Conservation (phyloP, 2,329 filamentous ascomycete species). For the Hymenoscyphus repandus region DNA sequence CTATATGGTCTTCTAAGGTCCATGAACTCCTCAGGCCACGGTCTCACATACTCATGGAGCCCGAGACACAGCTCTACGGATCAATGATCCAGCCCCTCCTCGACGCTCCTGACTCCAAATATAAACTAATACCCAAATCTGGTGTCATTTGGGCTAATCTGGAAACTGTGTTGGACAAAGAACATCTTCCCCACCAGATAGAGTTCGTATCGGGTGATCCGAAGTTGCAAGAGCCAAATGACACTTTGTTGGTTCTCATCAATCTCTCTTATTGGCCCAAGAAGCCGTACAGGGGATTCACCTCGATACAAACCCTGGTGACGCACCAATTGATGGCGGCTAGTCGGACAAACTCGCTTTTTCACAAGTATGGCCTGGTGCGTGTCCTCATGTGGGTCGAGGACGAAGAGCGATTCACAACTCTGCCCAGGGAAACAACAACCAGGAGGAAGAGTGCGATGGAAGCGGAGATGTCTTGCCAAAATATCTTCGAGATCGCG, state of each 20-base stretch:
- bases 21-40: constrained; percentile 72
- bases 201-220: constrained; percentile 32
- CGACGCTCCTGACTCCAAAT: constrained; percentile 40
- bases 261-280: constrained; percentile 56
- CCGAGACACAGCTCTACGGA: constrained; percentile 52
- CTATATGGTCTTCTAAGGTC: constrained; percentile 73
- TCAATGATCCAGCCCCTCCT: constrained; percentile 57
- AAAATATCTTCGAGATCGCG: constrained; percentile 55
- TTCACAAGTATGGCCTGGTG: constrained; percentile 74
- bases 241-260: constrained; percentile 67
- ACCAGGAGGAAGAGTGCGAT: constrained; percentile 52
- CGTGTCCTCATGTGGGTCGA: constrained; percentile 72
- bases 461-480: constrained; percentile 55
- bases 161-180: constrained; percentile 44
- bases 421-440: constrained; percentile 57
- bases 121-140: constrained; percentile 48
- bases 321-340: constrained; percentile 56
- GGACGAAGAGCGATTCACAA: constrained; percentile 49
- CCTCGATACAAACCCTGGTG: constrained; percentile 53
- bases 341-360: constrained; percentile 51
- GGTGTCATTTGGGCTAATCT: constrained; percentile 59
- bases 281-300: constrained; percentile 44
- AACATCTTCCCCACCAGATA: constrained; percentile 50
- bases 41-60: constrained; percentile 78
- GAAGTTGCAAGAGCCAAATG: constrained; percentile 50